Evolutionary conservation across 148 eudicot species (phyloP).

Genomic region (Rhododendron williamsianum): DNA sequence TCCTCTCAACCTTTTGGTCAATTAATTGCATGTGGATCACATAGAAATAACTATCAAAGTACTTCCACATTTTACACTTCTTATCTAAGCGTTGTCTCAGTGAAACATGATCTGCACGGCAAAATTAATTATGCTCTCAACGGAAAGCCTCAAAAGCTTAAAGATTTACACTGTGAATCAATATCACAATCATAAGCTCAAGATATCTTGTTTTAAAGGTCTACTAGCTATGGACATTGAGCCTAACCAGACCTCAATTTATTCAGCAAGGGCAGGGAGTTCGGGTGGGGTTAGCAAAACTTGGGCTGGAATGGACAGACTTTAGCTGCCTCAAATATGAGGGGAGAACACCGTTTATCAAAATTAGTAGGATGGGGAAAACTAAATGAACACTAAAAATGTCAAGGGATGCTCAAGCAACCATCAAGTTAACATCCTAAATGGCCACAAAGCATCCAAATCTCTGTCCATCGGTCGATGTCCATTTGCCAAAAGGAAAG

Average conservation of each 20-base stretch:
- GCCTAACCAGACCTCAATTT: background rate
- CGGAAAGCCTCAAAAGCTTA: background rate
- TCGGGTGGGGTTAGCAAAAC: background rate
- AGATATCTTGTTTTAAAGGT: background rate
- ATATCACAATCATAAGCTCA: background rate
- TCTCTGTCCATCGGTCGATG: background rate
- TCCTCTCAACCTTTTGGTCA: background rate
- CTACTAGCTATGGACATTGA: background rate
- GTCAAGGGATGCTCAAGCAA: background rate
- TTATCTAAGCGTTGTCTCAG: background rate
- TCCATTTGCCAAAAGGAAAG: background rate
- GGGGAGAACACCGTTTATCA: background rate
- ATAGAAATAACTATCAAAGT: background rate
- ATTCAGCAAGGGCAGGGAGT: background rate
- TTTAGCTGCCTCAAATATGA: background rate
- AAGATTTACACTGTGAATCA: too few relatives aligned
- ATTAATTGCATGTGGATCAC: background rate
- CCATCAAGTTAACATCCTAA: background rate
- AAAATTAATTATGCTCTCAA: background rate
- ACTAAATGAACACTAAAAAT: background rate
- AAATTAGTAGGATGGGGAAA: background rate
- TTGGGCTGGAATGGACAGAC: background rate
- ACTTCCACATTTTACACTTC: background rate
- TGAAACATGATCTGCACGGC: background rate
- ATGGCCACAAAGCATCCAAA: background rate